Conservation (phyloP, 2,329 filamentous ascomycete species). For the Paecilomyces sp. region DNA sequence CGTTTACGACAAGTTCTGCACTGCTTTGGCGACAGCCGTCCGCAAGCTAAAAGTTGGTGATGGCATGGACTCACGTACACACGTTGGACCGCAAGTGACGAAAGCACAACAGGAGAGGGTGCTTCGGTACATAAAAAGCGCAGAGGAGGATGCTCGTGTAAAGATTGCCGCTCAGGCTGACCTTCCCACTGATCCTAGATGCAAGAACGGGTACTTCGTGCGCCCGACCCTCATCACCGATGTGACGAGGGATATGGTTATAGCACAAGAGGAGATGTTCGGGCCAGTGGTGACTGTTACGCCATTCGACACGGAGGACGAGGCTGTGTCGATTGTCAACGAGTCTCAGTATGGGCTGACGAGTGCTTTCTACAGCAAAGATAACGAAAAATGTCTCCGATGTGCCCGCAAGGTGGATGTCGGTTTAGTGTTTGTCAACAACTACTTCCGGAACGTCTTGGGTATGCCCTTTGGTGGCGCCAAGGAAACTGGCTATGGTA, state of each 20-base stretch:
- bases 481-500: conserved; percentile 8
- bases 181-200: not conserved
- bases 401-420: conserved; percentile 36
- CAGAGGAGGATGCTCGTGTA: not conserved
- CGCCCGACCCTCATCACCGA: not conserved
- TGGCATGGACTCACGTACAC: not conserved
- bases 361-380: conserved; percentile 49
- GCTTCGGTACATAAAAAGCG: not conserved
- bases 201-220: not conserved
- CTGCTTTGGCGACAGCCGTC: not conserved
- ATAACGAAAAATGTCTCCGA: conserved; percentile 55
- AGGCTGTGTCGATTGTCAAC: conserved; percentile 20
- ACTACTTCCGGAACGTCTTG: not conserved
- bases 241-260: conserved; percentile 2
- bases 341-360: conserved; percentile 25
- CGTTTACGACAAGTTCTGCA: conserved; percentile 13
- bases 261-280: conserved; percentile 26
- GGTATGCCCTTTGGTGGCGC: conserved; percentile 8
- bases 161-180: not conserved
- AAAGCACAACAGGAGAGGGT: not conserved
- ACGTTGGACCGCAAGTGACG: not conserved
- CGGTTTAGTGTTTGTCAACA: conserved; percentile 8
- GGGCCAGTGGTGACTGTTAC: conserved; percentile 25
- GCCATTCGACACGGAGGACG: conserved; percentile 19
- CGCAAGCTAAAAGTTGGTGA: not conserved